Base-by-base conservation (phyloP, 208 protist species). In the Tritrichomonas foetus region DNA sequence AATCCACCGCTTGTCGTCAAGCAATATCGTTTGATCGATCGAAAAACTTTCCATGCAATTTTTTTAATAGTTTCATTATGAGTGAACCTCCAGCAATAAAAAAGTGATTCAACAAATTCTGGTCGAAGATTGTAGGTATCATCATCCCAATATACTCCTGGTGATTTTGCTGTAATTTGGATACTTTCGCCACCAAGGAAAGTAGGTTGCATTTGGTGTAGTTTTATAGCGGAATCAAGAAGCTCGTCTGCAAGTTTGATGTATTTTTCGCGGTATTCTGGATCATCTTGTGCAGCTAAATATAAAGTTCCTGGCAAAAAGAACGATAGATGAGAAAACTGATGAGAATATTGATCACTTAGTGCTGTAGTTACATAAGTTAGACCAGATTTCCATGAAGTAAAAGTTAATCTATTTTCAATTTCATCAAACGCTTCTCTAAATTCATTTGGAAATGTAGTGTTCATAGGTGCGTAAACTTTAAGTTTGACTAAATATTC, bases 1-100 rank as follows among this genome's bases (percentile, higher is more conserved):
- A 96, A 97, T 47, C 96, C 96, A 96, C 95, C 95, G 94, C 94
- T 84, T n/a, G n/a, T n/a, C 1, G 96, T 96, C 50, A 95, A 94
- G 27, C 94, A 95, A 66, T 95, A 94, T 93, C 95, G 64, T 36
- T 97, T 94, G 3, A 98, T 94, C 5, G 93, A 93, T 41, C 96
- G 14, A n/a, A 97, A 95, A 74, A 97, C 89, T 93, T 97, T 95
- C 64, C 94, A 92, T 93, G 96, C 96, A 95, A 97, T 95, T 94
- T 95, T 94, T 55, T 96, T 95, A 89, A 97, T 97, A 55, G 16
- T 61, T 53, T 16, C 11, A 22, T 69, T 57, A 75, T 95, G 94
- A 9, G 82, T 95, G 1, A 74, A 49, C 25, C 95, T 47, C 93
- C 93, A 95, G 74, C 80, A 49, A 50, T 95, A 80, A 55, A 95